Conservation (phyloP, 306 rosid genomes). For the Fragaria vesca region DNA sequence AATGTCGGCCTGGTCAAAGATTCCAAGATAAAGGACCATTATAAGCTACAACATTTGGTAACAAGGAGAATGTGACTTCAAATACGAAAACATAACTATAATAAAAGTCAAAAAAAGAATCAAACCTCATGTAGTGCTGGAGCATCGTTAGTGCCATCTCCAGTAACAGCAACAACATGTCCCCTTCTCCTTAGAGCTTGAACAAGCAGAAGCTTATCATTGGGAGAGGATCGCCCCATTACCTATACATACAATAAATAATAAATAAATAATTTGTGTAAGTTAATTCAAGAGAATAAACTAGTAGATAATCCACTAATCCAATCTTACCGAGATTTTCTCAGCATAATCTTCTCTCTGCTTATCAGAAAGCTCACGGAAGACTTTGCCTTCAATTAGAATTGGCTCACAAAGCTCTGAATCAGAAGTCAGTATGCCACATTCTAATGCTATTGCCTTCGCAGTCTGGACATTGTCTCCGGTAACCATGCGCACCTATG, state of each 20-base stretch:
- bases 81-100: too few species aligned
- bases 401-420: constrained; percentile 54
- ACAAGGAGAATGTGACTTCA: not conserved
- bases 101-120: not conserved
- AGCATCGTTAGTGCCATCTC: constrained; percentile 96
- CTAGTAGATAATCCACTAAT: not conserved
- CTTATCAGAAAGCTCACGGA: constrained; percentile 57
- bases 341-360: constrained; percentile 60
- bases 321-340: constrained; percentile 52
- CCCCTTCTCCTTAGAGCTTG: constrained; percentile 76
- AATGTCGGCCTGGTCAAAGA: constrained; percentile 68
- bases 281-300: constrained; percentile 2
- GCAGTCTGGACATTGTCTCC: constrained; percentile 96
- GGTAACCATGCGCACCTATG: constrained; percentile 86
- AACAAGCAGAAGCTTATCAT: constrained; percentile 88
- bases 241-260: constrained; percentile 44
- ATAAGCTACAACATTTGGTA: not conserved
- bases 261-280: not conserved
- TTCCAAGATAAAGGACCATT: constrained; percentile 4
- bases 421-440: constrained; percentile 72
- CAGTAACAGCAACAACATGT: constrained; percentile 89
- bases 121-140: constrained; percentile 88
- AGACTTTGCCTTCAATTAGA: constrained; percentile 77
- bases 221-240: constrained; percentile 93
- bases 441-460: constrained; percentile 84